Conservation (phyloP, 1,284 basidiomycete genomes). For the Apiotrichum gracile region DNA sequence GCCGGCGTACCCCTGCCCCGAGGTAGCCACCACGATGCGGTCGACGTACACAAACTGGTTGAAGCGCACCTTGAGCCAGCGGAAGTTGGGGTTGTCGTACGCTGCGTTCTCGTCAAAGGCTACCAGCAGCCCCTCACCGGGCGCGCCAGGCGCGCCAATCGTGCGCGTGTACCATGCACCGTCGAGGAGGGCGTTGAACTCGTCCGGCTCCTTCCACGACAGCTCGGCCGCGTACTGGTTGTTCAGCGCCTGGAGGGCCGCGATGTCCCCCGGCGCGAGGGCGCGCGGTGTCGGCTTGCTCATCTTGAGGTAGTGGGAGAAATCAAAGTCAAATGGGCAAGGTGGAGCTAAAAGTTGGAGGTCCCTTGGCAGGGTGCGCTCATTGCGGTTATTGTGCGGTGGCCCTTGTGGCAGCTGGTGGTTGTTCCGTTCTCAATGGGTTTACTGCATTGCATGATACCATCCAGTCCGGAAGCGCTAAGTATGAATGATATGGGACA, state of each 20-base stretch:
- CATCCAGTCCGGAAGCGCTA: too few species aligned
- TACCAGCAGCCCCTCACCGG: slow-evolving; percentile 1
- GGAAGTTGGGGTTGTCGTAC: slow-evolving; percentile 12
- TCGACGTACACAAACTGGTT: slow-evolving; percentile 13
- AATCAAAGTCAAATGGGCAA: too few species aligned
- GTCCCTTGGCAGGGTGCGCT: too few species aligned
- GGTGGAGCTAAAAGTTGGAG: too few species aligned
- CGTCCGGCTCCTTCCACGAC: slow-evolving; percentile 1
- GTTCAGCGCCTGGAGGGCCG: slow-evolving; percentile 6
- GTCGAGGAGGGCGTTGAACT: slow-evolving; percentile 4
- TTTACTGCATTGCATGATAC: too few species aligned
- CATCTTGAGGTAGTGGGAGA: too few species aligned
- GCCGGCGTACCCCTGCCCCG: slow-evolving; percentile 3
- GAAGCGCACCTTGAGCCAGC: slow-evolving; percentile 4
- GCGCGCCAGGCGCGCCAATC: too few species aligned
- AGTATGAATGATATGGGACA: too few species aligned
- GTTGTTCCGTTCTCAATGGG: too few species aligned
- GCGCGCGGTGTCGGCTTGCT: slow-evolving; percentile 1
- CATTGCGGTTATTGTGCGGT: too few species aligned
- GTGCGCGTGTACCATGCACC: slow-evolving; percentile 5
- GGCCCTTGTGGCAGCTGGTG: too few species aligned
- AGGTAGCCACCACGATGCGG: slow-evolving; percentile 5
- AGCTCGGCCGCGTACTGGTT: slow-evolving; percentile 6
- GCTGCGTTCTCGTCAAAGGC: not conserved
- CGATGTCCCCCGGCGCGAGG: not conserved